Percentiles rank a stretch among this genome's conserved stretches.
phyloP scores from a whole-genome alignment of 1,139 yeast species.

The Citeromyces hawaiiensis region DNA sequence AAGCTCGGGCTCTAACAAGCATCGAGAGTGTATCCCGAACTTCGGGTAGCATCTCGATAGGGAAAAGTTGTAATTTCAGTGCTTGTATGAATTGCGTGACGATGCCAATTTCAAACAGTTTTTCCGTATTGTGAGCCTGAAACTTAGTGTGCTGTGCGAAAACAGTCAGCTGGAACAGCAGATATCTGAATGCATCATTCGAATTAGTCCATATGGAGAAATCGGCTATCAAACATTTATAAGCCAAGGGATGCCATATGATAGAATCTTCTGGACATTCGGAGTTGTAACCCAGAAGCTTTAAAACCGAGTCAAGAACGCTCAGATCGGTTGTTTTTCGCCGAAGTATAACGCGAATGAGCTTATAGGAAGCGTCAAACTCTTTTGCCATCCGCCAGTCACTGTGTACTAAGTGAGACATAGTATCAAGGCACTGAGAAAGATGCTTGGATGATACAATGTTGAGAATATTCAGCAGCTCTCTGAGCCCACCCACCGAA shows the following conservation, averaged over 20 bases:
- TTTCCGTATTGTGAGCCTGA: constrained; percentile 31
- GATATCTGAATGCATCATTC: constrained; percentile 29
- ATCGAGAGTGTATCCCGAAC: constrained; percentile 22
- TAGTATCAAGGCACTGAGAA: constrained; percentile 14
- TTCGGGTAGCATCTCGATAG: constrained; percentile 19
- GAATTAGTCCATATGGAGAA: constrained; percentile 33
- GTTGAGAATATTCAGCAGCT: constrained; percentile 19
- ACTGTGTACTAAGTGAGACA: constrained; percentile 19
- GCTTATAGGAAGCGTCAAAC: constrained; percentile 16
- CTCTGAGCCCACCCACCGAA: constrained; percentile 22
- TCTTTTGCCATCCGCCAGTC: constrained; percentile 19
- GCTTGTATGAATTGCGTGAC: constrained; percentile 40
- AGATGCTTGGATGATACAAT: constrained; percentile 14
- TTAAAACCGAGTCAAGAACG: constrained; percentile 25
- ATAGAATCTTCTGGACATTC: constrained; percentile 26
- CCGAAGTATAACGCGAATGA: constrained; percentile 7
- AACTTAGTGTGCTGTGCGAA: constrained; percentile 38
- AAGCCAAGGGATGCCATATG: constrained; percentile 29
- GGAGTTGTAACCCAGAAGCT: constrained; percentile 30
- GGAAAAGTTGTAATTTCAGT: constrained; percentile 26
- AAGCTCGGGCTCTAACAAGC: constrained; percentile 23
- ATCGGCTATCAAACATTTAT: constrained; percentile 29
- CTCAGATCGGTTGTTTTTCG: constrained; percentile 17
- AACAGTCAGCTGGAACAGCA: constrained; percentile 42
- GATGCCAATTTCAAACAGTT: constrained; percentile 38